phyloP scores from a whole-genome alignment of 2,329 filamentous ascomycete species.

The Penicillium fuscoglaucum region DNA sequence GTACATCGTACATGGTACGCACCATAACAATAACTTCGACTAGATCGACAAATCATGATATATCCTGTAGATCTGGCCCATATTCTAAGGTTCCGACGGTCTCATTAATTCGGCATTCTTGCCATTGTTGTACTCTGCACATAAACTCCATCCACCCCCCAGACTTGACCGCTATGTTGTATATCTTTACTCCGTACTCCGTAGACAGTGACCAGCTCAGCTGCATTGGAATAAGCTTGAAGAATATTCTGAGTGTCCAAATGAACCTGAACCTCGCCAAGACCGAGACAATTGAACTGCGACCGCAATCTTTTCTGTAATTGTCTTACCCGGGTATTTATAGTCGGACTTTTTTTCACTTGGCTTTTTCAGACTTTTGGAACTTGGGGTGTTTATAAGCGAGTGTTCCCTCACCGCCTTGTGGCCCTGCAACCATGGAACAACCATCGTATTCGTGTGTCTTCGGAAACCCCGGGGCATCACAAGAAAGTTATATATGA shows the following conservation, averaged over 20 bases:
- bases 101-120: neutral
- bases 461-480: neutral
- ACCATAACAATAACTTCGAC: too few relatives aligned
- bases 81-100: neutral
- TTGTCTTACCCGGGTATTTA: neutral
- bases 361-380: too few relatives aligned
- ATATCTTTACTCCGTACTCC: too few relatives aligned
- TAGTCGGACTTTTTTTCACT: neutral
- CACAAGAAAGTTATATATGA: neutral
- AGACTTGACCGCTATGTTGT: neutral
- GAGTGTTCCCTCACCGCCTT: neutral
- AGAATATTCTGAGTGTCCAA: neutral
- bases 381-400: neutral
- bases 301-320: neutral
- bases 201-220: neutral
- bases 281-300: neutral
- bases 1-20: too few relatives aligned
- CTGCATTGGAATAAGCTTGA: neutral
- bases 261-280: neutral
- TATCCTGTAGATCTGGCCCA: neutral
- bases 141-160: neutral
- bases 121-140: neutral
- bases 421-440: neutral
- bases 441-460: neutral
- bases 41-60: neutral